Base-by-base conservation (phyloP, 495 filamentous ascomycete genomes). In the Penicillium argentinense region DNA sequence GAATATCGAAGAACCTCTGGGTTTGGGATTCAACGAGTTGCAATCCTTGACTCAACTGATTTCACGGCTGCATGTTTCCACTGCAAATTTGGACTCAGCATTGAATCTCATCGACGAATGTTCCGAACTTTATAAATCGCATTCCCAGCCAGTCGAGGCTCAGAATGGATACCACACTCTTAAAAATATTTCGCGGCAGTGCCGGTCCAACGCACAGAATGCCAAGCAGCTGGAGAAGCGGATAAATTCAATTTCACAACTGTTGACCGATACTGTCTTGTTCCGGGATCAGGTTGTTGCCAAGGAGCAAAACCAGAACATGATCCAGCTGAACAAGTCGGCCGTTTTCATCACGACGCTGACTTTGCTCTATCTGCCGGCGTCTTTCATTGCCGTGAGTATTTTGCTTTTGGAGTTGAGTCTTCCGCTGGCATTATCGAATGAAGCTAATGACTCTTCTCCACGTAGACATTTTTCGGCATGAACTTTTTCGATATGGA, bases 301-400 rank as follows among this genome's bases (percentile, higher is more conserved):
- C 1, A 56, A 59, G 17, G 38, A 54, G 19, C 69, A 73, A 38
- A 73, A 63, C 38, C 40, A 63, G 8, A 68, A 62, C 17, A 73
- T 73, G 54, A 37, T 73, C 26, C 59, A 64, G 39, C 42, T 74
- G 5, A 74, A 64, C 36, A 61, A 66, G 27, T 69, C 67, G 14
- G 63, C 69, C 13, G 61, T 71, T 12, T 68, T 71, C 24, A 62
- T 76, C 19, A 74, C 73, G 4, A 67, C 62, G 0, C 48, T 74
- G 45, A 69, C 69, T 1, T 42, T 76, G 39, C 53, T 74, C 1
- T 76, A 74, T 51, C 57, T 76, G 9, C 73, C 73, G 0, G 55
- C 67, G 8, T 68, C 69, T 3, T 74, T 74, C 48, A 60, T 71
- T 23, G 70, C 69, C 3, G 72, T 76, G 54, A 59, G 71, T 67